Evolutionary conservation across 75 land plant genomes (phyloP).

Genomic region (Pinus albicaulis): DNA sequence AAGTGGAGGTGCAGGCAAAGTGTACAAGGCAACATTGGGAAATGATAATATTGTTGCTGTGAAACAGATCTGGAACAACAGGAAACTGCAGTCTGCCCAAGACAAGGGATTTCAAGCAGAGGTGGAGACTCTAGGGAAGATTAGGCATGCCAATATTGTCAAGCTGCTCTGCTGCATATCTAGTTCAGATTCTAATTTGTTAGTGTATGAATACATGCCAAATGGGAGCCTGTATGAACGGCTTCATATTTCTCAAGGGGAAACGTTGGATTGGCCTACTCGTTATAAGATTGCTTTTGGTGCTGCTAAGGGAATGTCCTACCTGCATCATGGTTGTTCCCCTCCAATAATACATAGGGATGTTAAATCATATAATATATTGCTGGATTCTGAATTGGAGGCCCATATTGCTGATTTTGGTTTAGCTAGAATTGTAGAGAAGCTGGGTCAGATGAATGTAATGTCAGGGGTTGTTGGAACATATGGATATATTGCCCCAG

Average conservation of each 20-base stretch:
- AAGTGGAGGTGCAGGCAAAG: conserved; percentile 69
- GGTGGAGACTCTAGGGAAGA: conserved; percentile 55
- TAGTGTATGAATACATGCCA: conserved; percentile 28
- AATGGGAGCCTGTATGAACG: conserved; percentile 67
- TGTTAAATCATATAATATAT: conserved; percentile 68
- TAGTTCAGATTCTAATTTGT: conserved; percentile 43
- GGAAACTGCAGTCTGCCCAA: too few species aligned
- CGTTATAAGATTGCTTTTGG: conserved; percentile 54
- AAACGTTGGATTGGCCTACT: conserved; percentile 47
- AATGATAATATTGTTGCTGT: conserved; percentile 44
- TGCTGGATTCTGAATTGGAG: conserved; percentile 44
- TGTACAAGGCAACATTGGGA: conserved; percentile 37
- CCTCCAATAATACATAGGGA: conserved; percentile 69
- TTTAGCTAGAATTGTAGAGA: conserved; percentile 36
- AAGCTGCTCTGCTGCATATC: conserved; percentile 76
- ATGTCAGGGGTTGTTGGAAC: conserved; percentile 66
- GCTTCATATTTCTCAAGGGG: conserved; percentile 40
- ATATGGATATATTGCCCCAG: conserved; percentile 48
- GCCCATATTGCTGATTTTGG: conserved; percentile 72
- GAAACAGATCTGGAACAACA: conserved; percentile 28
- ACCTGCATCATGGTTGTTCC: conserved; percentile 68
- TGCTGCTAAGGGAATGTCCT: conserved; percentile 54
- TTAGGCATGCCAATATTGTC: conserved; percentile 76
- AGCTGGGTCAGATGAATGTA: conserved; percentile 41
- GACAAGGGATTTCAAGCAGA: conserved; percentile 57